Percentiles rank a stretch among this genome's conserved stretches.
phyloP scores from a whole-genome alignment of 1,284 basidiomycete genomes.

The Cryptococcus sp. region DNA sequence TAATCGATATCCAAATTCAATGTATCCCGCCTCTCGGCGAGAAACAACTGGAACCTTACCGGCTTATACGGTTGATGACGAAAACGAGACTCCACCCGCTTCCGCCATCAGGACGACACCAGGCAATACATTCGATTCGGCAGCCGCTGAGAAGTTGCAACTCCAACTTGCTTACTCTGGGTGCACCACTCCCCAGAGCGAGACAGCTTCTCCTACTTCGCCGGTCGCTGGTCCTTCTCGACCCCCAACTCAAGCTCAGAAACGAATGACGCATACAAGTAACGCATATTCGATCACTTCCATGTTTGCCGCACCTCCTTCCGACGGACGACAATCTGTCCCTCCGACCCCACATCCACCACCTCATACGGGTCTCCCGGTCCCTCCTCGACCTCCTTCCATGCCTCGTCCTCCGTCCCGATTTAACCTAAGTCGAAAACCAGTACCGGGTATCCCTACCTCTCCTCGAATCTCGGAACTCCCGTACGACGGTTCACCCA shows the following conservation, averaged over 20 bases:
- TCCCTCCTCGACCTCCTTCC: slow-evolving; percentile 1
- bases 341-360: slow-evolving; percentile 6
- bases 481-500: not conserved
- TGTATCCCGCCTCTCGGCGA: not conserved
- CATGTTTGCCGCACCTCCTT: slow-evolving; percentile 19
- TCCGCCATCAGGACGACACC: not conserved
- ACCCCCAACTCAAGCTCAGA: not conserved
- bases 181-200: not conserved
- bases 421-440: not conserved
- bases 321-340: slow-evolving; percentile 11
- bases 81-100: not conserved
- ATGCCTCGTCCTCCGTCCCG: not conserved
- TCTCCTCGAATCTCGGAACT: not conserved
- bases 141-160: not conserved
- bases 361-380: not conserved
- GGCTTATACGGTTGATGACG: not conserved
- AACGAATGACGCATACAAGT: not conserved
- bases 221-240: not conserved
- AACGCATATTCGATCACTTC: slow-evolving; percentile 10
- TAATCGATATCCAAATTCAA: not conserved
- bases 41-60: not conserved
- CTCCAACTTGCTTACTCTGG: not conserved
- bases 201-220: not conserved
- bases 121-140: not conserved
- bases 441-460: not conserved